Evolutionary conservation across 768 basidiomycete species (phyloP).

Genomic region (Suillus plorans): DNA sequence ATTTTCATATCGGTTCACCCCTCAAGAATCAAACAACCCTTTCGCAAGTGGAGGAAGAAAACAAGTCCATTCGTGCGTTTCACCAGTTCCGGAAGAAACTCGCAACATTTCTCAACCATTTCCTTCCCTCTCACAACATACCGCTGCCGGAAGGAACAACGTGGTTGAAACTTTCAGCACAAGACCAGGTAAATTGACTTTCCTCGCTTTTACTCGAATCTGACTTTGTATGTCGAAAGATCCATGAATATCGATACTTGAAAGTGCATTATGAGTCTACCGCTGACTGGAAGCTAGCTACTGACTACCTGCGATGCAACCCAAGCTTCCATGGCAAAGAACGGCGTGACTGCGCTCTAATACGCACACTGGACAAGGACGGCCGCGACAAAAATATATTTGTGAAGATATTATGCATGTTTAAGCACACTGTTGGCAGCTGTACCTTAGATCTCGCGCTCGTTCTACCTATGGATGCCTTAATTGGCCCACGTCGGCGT

Average conservation of each 20-base stretch:
- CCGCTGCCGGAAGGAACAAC: neutral
- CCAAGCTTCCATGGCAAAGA: constrained; percentile 13
- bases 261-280: neutral
- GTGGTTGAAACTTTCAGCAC: neutral
- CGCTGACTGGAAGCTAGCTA: neutral
- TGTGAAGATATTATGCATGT: constrained; percentile 15
- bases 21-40: neutral
- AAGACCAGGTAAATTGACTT: neutral
- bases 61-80: constrained; percentile 2
- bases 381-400: neutral
- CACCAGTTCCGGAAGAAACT: constrained; percentile 7
- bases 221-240: neutral
- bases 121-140: constrained; percentile 5
- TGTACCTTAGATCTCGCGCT: constrained; percentile 14
- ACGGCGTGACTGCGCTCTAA: constrained; percentile 24
- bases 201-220: neutral
- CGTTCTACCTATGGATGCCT: constrained; percentile 19
- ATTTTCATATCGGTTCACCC: neutral
- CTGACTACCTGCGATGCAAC: constrained; percentile 12
- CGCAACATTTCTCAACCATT: neutral
- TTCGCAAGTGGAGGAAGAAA: neutral
- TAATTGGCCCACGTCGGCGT: too few relatives aligned
- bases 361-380: constrained; percentile 13
- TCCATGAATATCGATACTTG: constrained; percentile 5
- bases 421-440: constrained; percentile 11